Evolutionary conservation across 257 asterid genomes (phyloP).

Genomic region (Solanum chiquidenum): DNA sequence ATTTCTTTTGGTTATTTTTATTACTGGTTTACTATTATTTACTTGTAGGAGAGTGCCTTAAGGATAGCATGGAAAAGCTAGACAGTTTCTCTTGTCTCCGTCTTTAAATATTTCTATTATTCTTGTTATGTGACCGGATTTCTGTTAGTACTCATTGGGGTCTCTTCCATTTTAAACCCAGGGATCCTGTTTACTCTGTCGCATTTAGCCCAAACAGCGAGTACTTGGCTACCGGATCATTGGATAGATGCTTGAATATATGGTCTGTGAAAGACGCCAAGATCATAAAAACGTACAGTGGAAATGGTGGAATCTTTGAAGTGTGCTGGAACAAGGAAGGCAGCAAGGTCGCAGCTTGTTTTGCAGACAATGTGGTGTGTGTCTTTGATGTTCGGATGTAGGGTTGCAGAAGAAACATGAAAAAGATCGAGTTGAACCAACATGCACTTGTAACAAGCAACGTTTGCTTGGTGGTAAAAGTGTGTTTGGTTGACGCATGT

Average conservation of each 20-base stretch:
- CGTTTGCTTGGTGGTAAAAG: background rate
- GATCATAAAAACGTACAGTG: conserved; percentile 72
- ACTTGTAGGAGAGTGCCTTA: background rate
- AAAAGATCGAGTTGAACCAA: background rate
- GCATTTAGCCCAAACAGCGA: conserved; percentile 91
- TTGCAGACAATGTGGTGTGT: conserved; percentile 79
- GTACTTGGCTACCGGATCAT: conserved; percentile 90
- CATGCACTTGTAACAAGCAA: background rate
- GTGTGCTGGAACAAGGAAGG: conserved; percentile 99
- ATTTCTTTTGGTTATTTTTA: background rate
- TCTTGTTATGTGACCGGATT: background rate
- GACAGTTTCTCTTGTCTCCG: background rate
- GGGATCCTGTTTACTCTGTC: conserved; percentile 92
- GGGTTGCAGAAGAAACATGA: background rate
- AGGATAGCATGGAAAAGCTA: background rate
- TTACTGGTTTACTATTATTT: background rate
- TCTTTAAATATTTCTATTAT: background rate
- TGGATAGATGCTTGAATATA: conserved; percentile 78
- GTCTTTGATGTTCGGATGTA: conserved; percentile 85
- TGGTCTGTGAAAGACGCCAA: conserved; percentile 96
- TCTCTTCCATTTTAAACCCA: conserved; percentile 12
- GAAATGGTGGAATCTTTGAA: conserved; percentile 89
- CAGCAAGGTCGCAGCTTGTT: conserved; percentile 83
- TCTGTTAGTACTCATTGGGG: background rate
- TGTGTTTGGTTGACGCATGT: background rate